Conservation (phyloP, 129 eudicot species). For the Calendula officinalis region DNA sequence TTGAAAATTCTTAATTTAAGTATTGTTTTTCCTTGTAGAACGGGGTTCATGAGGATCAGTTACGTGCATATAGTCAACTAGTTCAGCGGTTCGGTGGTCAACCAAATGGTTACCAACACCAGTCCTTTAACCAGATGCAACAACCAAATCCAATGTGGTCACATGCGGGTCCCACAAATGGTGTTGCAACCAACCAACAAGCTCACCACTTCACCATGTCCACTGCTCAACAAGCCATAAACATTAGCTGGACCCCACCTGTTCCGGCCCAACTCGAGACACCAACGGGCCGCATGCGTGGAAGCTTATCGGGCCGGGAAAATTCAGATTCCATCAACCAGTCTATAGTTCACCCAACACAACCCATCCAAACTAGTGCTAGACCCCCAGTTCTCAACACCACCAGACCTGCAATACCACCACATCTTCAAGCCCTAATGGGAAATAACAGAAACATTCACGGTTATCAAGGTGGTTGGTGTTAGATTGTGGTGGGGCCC, state of each 20-base stretch:
- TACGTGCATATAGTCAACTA: slow-evolving; percentile 29
- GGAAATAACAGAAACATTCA: slow-evolving; percentile 25
- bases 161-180: slow-evolving; percentile 32
- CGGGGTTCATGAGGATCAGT: slow-evolving; percentile 28
- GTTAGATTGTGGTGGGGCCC: slow-evolving; percentile 12
- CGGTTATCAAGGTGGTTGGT: slow-evolving; percentile 17
- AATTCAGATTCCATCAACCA: slow-evolving; percentile 51
- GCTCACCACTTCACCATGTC: slow-evolving; percentile 16
- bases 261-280: slow-evolving; percentile 32
- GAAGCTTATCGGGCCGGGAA: slow-evolving; percentile 63
- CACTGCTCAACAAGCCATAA: slow-evolving; percentile 39
- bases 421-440: slow-evolving; percentile 32
- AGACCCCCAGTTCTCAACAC: slow-evolving; percentile 37
- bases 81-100: slow-evolving; percentile 35
- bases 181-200: slow-evolving; percentile 27
- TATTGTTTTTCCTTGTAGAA: slow-evolving; percentile 28
- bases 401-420: slow-evolving; percentile 33
- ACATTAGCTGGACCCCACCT: slow-evolving; percentile 28
- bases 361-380: slow-evolving; percentile 44
- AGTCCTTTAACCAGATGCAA: slow-evolving; percentile 27
- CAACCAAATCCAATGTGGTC: slow-evolving; percentile 27
- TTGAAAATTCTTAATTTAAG: not conserved
- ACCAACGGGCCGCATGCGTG: slow-evolving; percentile 80
- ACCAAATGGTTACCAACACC: slow-evolving; percentile 31
- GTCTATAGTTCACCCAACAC: slow-evolving; percentile 38